A percentile compares a stretch with the other conserved stretches of the same genome.
Conservation (phyloP, 148 eudicot species). For the Cornus florida region DNA sequence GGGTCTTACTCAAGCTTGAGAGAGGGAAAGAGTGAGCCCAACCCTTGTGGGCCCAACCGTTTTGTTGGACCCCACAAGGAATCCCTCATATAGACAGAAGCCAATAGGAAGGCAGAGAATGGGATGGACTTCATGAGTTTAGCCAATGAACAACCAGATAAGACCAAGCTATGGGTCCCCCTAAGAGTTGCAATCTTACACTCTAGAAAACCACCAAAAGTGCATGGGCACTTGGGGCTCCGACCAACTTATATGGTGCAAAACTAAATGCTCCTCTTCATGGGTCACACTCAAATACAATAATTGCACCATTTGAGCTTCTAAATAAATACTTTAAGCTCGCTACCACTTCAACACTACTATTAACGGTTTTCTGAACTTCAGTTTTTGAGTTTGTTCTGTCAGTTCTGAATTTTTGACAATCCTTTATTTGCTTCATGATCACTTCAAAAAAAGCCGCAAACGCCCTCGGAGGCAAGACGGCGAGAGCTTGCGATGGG, state of each 20-base stretch:
- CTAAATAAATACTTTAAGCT: slow-evolving; percentile 11
- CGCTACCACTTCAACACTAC: neutral
- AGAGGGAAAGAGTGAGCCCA: neutral
- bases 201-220: slow-evolving; percentile 11
- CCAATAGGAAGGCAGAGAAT: slow-evolving; percentile 25
- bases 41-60: too few relatives aligned
- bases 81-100: slow-evolving; percentile 19
- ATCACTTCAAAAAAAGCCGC: slow-evolving; percentile 22
- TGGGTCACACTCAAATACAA: slow-evolving; percentile 16
- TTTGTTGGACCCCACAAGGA: slow-evolving; percentile 6
- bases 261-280: slow-evolving; percentile 1
- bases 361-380: neutral
- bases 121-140: slow-evolving; percentile 19
- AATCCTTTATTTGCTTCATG: neutral
- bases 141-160: slow-evolving; percentile 32
- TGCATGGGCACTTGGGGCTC: slow-evolving; percentile 16
- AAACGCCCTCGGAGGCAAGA: slow-evolving; percentile 46
- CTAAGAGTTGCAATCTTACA: neutral
- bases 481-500: slow-evolving; percentile 60
- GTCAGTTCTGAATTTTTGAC: neutral
- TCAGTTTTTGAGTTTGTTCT: neutral
- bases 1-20: neutral
- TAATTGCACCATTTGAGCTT: slow-evolving; percentile 7
- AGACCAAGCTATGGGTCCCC: slow-evolving; percentile 18
- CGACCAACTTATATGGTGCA: slow-evolving; percentile 10